phyloP scores from a whole-genome alignment of 2,329 filamentous ascomycete species.

The Sclerotinia minor region DNA sequence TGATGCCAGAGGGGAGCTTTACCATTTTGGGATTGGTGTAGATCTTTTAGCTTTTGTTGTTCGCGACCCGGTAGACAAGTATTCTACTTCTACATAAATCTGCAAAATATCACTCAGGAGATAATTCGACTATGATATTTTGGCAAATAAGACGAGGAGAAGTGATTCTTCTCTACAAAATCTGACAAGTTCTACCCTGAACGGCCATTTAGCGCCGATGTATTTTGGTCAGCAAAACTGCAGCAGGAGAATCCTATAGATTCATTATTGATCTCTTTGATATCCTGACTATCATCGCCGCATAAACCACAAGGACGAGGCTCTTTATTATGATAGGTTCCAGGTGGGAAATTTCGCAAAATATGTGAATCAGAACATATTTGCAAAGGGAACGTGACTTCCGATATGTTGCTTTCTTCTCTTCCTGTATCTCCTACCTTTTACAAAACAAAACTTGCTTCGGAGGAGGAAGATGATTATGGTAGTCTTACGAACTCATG shows the following conservation, averaged over 20 bases:
- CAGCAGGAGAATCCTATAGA: background rate
- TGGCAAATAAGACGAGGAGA: background rate
- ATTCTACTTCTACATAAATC: background rate
- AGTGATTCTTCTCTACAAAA: background rate
- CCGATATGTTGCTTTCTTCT: background rate
- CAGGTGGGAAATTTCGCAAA: too few relatives aligned
- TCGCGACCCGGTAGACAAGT: too few relatives aligned
- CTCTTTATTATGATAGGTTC: background rate
- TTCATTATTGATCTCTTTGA: constrained; percentile 6
- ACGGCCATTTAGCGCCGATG: background rate
- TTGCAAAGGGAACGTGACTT: background rate
- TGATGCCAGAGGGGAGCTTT: background rate
- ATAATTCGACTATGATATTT: background rate
- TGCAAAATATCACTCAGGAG: background rate
- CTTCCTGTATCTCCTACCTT: background rate
- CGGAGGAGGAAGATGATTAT: background rate
- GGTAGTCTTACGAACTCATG: background rate
- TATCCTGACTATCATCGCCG: background rate
- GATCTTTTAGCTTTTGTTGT: background rate
- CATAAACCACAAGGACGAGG: background rate
- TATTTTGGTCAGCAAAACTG: background rate
- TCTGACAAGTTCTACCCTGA: background rate
- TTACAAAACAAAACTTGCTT: background rate
- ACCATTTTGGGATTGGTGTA: constrained; percentile 15
- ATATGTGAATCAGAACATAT: background rate